Evolutionary conservation across 768 basidiomycete genomes (phyloP), one percentile per base, ranked within the genome.

Genomic region (Rhodotorula taiwanensis): DNA sequence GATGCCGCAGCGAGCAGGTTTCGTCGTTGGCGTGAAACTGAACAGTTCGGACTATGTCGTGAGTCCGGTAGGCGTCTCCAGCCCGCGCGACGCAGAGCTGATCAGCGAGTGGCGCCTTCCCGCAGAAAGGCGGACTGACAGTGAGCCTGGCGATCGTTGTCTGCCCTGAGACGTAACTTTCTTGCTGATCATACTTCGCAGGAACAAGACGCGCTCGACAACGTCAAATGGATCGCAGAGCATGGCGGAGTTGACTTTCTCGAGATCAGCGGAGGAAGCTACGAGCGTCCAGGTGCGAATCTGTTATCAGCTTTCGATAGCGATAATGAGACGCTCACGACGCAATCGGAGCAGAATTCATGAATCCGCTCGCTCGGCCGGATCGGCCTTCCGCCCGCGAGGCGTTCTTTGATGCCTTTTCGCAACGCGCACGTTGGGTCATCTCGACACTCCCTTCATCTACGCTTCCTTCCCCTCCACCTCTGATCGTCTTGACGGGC

Each of bases 181-280:
- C 13, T 20, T 16, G 36, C 47, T 10, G 16, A 31, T 4, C 20
- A 6, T 15, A 5, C 28, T 21, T 11, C n/a, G 20, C 60, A 71
- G 62, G 71, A 73, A 39, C 72, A 73, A 34, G 77, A 80, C 30
- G 85, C 85, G 1, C 75, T 89, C 4, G 75, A 79, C 27, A 84
- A 91, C 71, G 77, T 90, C 18, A 74, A 76, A 23, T 73, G 79
- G 43, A 82, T 91, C 33, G 81, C 85, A 0, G 73, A 74, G 43
- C 88, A 88, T 84, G 80, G 80, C 2, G 76, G 77, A 23, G 71
- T 93, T 8, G 90, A 94, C 74, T 86, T 90, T 71, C 83, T 94
- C 54, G 90, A 94, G 75, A 82, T 94, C 62, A 88, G 86, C 58
- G 90, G 90, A 3, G 90, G 90, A 1, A 84, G 86, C 72, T 94